These are phyloP conservation scores for Exserohilum rostratum DNA, from an alignment of 2,329 filamentous ascomycete species.

Conservation along the genomic window DNA sequence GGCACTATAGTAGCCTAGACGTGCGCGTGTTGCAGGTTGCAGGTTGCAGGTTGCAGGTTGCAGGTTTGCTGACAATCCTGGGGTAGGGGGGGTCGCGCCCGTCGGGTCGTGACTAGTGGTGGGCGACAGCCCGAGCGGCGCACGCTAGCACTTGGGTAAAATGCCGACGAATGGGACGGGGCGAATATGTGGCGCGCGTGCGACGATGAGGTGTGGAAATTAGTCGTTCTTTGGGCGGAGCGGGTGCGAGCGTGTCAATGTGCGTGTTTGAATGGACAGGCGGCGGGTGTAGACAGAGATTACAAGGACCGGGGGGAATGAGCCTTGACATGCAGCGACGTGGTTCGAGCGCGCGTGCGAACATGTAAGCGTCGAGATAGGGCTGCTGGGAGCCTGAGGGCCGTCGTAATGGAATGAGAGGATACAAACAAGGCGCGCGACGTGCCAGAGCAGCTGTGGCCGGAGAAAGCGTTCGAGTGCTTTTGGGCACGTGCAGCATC, in stretches of 20 bases:
- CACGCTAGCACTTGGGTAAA: conserved; percentile 9
- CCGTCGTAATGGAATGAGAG: too few relatives aligned
- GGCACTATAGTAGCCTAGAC: too few relatives aligned
- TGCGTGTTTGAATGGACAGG: neutral
- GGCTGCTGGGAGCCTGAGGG: too few relatives aligned
- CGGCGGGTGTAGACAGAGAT: neutral
- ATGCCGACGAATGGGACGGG: conserved; percentile 17
- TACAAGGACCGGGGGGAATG: too few relatives aligned
- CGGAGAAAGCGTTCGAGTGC: conserved; percentile 2
- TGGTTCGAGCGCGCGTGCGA: neutral
- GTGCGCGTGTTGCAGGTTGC: neutral
- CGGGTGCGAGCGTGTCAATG: neutral
- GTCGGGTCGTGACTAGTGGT: conserved; percentile 14
- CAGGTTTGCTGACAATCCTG: conserved; percentile 21
- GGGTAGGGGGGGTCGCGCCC: conserved; percentile 25
- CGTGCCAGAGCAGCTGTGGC: neutral
- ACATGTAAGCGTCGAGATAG: too few relatives aligned
- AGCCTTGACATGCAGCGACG: neutral
- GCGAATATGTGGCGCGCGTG: conserved; percentile 16
- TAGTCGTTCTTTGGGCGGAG: conserved; percentile 11
- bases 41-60: neutral
- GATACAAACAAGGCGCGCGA: neutral
- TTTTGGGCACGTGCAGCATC: neutral
- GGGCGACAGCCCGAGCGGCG: conserved; percentile 10
- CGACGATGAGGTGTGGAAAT: conserved; percentile 29